Conservation (phyloP, 768 basidiomycete species). For the Amanita pseudoporphyria region DNA sequence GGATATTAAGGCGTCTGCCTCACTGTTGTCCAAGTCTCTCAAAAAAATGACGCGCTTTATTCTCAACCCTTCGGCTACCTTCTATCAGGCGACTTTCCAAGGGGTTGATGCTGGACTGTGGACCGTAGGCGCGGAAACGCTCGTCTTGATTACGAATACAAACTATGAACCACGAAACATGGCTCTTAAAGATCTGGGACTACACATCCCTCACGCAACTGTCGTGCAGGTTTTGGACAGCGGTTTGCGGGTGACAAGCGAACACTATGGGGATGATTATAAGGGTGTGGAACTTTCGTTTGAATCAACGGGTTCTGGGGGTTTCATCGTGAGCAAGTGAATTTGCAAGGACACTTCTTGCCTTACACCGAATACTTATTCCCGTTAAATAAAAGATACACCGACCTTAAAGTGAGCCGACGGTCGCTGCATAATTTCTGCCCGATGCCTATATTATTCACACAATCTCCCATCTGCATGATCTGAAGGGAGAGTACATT, state of each 20-base stretch:
- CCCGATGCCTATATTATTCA: too few species aligned
- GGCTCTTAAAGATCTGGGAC: conserved; percentile 20
- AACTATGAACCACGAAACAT: conserved; percentile 28
- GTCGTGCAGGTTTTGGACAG: conserved; percentile 26
- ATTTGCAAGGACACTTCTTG: conserved; percentile 17
- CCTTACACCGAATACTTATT: conserved; percentile 14
- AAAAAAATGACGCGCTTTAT: conserved; percentile 38
- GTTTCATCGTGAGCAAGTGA: conserved; percentile 23
- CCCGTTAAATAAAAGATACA: too few species aligned
- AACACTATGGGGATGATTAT: conserved; percentile 4
- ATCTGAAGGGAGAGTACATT: background rate
- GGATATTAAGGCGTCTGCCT: conserved; percentile 45
- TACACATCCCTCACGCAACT: conserved; percentile 9
- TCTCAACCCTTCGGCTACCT: conserved; percentile 29
- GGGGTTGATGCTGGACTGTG: conserved; percentile 44
- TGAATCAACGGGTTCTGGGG: conserved; percentile 30
- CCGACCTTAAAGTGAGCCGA: background rate
- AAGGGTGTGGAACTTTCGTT: conserved; percentile 18
- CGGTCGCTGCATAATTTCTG: too few species aligned
- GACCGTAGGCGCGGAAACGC: conserved; percentile 28
- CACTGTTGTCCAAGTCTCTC: conserved; percentile 35
- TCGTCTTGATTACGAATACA: conserved; percentile 44
- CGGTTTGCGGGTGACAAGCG: conserved; percentile 19
- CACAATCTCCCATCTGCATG: too few species aligned
- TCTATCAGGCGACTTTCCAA: conserved; percentile 28